Percentiles rank a stretch among this genome's conserved stretches.
These are phyloP conservation scores for Aspergillus sojae DNA, from an alignment of 2,329 filamentous ascomycete species.

Conservation along the genomic window DNA sequence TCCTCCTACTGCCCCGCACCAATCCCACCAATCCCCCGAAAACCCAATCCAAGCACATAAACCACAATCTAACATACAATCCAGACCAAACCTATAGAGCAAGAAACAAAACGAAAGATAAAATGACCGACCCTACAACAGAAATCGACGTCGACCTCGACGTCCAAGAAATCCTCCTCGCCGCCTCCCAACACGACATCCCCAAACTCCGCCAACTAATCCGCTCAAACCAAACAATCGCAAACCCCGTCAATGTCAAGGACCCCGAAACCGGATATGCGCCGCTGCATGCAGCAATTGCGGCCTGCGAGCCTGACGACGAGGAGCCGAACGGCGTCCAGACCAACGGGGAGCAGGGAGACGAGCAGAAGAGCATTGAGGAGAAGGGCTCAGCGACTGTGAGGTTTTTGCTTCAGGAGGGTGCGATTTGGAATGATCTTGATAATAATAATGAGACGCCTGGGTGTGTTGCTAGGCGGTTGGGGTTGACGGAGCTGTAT, in stretches of 20 bases:
- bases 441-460: constrained; percentile 86
- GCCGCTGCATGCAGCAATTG: constrained; percentile 86
- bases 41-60: background rate
- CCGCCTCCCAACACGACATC: constrained; percentile 69
- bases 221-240: constrained; percentile 48
- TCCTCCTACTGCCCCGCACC: background rate
- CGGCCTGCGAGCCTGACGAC: constrained; percentile 61
- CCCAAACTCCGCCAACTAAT: constrained; percentile 70
- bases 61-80: background rate
- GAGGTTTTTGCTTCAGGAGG: constrained; percentile 76
- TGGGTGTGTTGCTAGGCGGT: constrained; percentile 74
- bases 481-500: constrained; percentile 74
- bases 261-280: constrained; percentile 84
- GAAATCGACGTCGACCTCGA: constrained; percentile 42
- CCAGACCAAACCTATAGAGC: background rate
- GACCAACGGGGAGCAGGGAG: constrained; percentile 12
- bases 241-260: constrained; percentile 71
- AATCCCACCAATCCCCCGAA: constrained; percentile 5
- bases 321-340: constrained; percentile 26
- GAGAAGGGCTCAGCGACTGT: constrained; percentile 69
- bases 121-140: constrained; percentile 29
- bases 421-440: constrained; percentile 97
- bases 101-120: background rate
- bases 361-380: constrained; percentile 38
- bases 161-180: constrained; percentile 65